A percentile compares a stretch with the other conserved stretches of the same genome.
Evolutionary conservation across 257 asterid species (phyloP).

Genomic region (Primulina tabacum): DNA sequence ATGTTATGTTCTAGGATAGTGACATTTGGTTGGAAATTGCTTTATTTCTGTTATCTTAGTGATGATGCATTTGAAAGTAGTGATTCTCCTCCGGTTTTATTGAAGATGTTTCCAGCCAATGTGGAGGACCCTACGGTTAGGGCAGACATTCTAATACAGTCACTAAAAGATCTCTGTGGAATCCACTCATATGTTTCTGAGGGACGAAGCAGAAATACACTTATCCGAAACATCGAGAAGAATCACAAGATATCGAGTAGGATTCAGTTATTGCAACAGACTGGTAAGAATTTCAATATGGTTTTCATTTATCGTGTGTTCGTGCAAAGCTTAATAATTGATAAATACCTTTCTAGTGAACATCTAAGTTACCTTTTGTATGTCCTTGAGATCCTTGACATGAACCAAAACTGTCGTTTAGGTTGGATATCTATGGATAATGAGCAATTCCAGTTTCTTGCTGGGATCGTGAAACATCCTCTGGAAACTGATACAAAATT

Average conservation of each 20-base stretch:
- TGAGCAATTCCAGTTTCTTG: conserved; percentile 63
- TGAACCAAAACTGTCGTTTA: conserved; percentile 23
- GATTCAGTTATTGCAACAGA: conserved; percentile 49
- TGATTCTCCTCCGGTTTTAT: conserved; percentile 47
- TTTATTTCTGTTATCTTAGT: conserved; percentile 69
- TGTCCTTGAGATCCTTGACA: not conserved
- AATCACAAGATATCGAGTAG: conserved; percentile 64
- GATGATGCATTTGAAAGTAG: conserved; percentile 68
- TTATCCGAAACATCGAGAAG: conserved; percentile 68
- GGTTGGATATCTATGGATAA: conserved; percentile 89
- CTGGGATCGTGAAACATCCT: conserved; percentile 45
- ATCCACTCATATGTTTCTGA: conserved; percentile 32
- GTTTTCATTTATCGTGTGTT: not conserved
- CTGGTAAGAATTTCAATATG: conserved; percentile 43
- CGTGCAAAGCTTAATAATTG: not conserved
- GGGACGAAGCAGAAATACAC: conserved; percentile 47
- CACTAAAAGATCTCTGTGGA: conserved; percentile 57
- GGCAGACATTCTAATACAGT: conserved; percentile 77
- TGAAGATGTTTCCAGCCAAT: conserved; percentile 91
- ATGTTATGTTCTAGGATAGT: conserved; percentile 64
- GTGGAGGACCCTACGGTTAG: conserved; percentile 84
- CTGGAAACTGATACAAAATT: conserved; percentile 30
- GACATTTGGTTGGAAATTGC: conserved; percentile 71
- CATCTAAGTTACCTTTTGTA: not conserved
- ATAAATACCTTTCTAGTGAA: not conserved